Percentiles rank a stretch among this genome's conserved stretches.
Evolutionary conservation across 768 basidiomycete species (phyloP).

Genomic region (Favolaschia claudopus): DNA sequence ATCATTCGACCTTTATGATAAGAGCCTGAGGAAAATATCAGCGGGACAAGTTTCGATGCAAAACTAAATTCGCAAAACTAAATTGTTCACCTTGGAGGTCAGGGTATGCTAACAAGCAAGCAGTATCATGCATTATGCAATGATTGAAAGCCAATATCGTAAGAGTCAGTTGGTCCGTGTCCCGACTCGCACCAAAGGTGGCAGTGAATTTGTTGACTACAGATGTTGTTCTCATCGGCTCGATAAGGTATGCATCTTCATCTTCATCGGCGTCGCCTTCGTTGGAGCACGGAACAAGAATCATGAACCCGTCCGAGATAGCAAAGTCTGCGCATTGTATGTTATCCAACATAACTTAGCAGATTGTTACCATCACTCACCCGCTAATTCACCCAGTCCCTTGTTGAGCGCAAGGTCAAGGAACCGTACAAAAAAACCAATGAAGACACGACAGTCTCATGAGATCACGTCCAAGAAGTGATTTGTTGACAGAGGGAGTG

Average conservation of each 20-base stretch:
- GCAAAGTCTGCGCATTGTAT: not conserved
- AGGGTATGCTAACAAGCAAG: not conserved
- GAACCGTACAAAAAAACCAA: not conserved
- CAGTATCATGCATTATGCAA: not conserved
- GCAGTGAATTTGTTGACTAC: slow-evolving; percentile 6
- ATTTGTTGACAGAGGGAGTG: not conserved
- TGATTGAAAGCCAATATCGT: not conserved
- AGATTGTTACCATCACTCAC: not conserved
- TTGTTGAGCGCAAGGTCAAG: not conserved
- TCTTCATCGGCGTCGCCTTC: not conserved
- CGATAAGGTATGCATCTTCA: not conserved
- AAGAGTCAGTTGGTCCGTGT: not conserved
- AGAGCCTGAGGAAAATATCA: not conserved
- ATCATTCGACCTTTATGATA: not conserved
- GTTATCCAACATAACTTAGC: not conserved
- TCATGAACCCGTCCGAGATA: slow-evolving; percentile 1
- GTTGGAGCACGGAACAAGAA: not conserved
- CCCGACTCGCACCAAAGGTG: not conserved
- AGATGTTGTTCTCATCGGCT: not conserved
- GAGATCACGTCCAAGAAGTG: not conserved
- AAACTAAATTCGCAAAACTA: not conserved
- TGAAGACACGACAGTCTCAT: not conserved
- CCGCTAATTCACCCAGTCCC: not conserved
- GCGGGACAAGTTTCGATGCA: not conserved
- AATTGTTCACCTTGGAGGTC: not conserved